These are phyloP conservation scores for Calonectria hongkongensis DNA, from an alignment of 2,329 filamentous ascomycete genomes.

Conservation along the genomic window DNA sequence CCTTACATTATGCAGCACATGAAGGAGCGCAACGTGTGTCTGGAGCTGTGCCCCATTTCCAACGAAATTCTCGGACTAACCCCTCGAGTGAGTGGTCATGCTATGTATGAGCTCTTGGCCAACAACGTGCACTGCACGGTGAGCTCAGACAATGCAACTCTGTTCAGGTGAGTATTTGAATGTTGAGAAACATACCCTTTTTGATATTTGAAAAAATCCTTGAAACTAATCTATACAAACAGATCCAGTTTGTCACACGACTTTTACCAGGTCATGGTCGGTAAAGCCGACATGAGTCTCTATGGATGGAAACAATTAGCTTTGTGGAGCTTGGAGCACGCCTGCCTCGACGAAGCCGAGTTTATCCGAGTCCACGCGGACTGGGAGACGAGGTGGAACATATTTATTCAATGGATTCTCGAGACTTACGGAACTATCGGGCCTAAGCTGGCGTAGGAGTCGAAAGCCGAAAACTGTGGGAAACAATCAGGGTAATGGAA, in stretches of 20 bases:
- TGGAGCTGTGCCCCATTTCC: conserved; percentile 87
- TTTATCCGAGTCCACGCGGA: conserved; percentile 59
- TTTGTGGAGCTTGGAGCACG: conserved; percentile 78
- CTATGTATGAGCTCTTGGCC: conserved; percentile 81
- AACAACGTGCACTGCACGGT: conserved; percentile 84
- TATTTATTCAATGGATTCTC: conserved; percentile 74
- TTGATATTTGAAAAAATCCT: too few species aligned
- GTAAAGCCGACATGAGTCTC: conserved; percentile 79
- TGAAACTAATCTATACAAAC: conserved; percentile 21
- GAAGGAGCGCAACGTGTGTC: conserved; percentile 77
- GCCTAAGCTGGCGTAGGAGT: conserved; percentile 32
- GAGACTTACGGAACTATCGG: conserved; percentile 58
- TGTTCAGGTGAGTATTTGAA: conserved; percentile 82
- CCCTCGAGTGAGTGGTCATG: conserved; percentile 78
- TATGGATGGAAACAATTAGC: conserved; percentile 82
- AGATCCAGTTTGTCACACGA: conserved; percentile 84
- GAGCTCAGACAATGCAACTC: conserved; percentile 84
- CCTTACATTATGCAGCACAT: conserved; percentile 80
- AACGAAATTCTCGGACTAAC: conserved; percentile 85
- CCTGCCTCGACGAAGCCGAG: conserved; percentile 70
- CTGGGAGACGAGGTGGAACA: conserved; percentile 75
- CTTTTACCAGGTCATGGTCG: conserved; percentile 85
- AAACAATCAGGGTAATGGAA: neutral
- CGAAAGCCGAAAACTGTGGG: neutral
- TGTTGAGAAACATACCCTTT: too few species aligned